phyloP scores from a whole-genome alignment of 2,329 filamentous ascomycete genomes.

The Biscogniauxia marginata region DNA sequence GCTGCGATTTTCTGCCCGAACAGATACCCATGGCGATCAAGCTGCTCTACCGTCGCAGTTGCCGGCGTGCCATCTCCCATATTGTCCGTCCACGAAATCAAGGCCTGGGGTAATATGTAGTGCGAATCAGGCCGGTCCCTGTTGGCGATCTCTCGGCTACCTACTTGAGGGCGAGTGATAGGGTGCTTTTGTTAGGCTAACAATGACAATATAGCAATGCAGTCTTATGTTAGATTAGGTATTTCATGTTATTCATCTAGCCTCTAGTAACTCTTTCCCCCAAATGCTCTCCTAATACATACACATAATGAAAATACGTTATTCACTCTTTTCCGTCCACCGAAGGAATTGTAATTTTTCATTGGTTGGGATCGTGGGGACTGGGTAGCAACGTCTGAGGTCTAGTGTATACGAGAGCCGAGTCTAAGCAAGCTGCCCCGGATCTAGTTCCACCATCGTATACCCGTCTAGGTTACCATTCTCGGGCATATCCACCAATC shows the following conservation, averaged over 20 bases:
- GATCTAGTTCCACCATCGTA: not conserved
- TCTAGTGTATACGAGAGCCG: not conserved
- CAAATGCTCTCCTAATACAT: not conserved
- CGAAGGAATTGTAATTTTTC: not conserved
- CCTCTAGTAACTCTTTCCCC: not conserved
- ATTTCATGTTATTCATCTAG: no score
- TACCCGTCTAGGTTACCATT: not conserved
- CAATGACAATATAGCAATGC: no score
- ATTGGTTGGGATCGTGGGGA: not conserved
- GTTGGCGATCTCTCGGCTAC: no score
- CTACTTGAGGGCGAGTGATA: no score
- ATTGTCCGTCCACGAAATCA: not conserved
- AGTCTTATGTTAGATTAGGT: no score
- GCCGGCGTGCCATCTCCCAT: not conserved
- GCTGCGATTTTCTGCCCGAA: constrained; percentile 57
- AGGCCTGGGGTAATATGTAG: no score
- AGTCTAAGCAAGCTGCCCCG: not conserved
- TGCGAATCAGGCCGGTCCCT: no score
- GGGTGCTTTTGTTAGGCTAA: no score
- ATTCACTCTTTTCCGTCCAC: not conserved
- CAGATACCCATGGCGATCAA: constrained; percentile 51
- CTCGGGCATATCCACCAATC: not conserved
- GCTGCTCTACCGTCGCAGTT: constrained; percentile 9
- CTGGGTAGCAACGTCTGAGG: not conserved
- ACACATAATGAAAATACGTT: not conserved